Conservation (phyloP, 495 filamentous ascomycete species). For the Chaetomidium leptoderma region DNA sequence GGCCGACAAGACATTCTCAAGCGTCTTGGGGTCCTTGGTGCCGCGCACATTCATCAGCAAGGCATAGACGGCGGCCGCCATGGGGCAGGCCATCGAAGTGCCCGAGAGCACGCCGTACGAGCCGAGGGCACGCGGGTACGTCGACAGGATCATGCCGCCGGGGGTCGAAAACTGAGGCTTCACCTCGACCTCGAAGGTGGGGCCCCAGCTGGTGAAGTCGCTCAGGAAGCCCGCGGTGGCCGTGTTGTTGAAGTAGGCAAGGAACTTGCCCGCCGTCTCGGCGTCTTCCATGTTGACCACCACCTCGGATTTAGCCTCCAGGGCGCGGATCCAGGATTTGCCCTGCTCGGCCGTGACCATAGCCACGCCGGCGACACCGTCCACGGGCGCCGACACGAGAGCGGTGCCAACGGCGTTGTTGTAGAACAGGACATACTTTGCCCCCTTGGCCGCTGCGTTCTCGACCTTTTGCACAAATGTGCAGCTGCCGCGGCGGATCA, state of each 20-base stretch:
- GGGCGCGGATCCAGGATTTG: constrained; percentile 38
- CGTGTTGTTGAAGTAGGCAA: constrained; percentile 37
- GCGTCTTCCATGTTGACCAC: constrained; percentile 42
- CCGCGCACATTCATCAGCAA: constrained; percentile 48
- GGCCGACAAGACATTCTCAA: constrained; percentile 45
- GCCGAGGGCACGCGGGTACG: constrained; percentile 49
- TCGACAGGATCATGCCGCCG: constrained; percentile 55
- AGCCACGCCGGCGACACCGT: constrained; percentile 34
- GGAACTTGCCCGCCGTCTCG: constrained; percentile 35
- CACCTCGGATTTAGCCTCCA: constrained; percentile 38
- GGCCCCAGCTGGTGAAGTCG: constrained; percentile 54
- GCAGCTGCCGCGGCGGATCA: constrained; percentile 53
- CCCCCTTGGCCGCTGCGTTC: constrained; percentile 49
- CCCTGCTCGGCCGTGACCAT: constrained; percentile 47
- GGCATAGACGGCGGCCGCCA: constrained; percentile 52
- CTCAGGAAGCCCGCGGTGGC: constrained; percentile 44
- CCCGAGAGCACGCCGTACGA: constrained; percentile 53
- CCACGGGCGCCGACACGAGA: constrained; percentile 28
- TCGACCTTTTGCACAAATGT: constrained; percentile 45
- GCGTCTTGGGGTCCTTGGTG: constrained; percentile 44
- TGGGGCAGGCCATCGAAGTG: constrained; percentile 59
- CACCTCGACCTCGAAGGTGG: constrained; percentile 51
- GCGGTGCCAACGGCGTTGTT: constrained; percentile 43
- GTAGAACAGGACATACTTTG: constrained; percentile 54
- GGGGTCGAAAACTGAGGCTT: constrained; percentile 52